A percentile compares a stretch with the other conserved stretches of the same genome.
Evolutionary conservation across 371 early-diverging fungal genomes (phyloP).

Genomic region (Lichtheimia corymbifera): DNA sequence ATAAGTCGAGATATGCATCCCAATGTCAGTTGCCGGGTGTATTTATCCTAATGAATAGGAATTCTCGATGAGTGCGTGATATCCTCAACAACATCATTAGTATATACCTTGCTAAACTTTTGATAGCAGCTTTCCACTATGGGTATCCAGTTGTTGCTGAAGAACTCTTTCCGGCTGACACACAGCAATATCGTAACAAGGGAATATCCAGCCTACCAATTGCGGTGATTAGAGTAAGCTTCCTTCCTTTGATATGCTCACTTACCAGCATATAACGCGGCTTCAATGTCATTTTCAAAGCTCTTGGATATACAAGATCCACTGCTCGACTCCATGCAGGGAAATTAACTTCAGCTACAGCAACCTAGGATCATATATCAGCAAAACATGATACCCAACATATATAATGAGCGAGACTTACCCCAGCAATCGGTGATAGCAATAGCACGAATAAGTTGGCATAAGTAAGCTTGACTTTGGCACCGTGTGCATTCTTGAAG

Average conservation of each 20-base stretch:
- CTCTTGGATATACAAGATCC: constrained; percentile 89
- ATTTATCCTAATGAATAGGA: constrained; percentile 57
- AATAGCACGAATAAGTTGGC: constrained; percentile 87
- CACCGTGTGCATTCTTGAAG: constrained; percentile 80
- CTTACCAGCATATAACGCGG: constrained; percentile 71
- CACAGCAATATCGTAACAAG: constrained; percentile 86
- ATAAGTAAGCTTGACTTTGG: constrained; percentile 89
- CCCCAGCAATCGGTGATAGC: constrained; percentile 87
- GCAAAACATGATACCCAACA: neutral
- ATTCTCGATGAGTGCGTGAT: neutral
- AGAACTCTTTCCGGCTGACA: constrained; percentile 88
- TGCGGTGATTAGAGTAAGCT: neutral
- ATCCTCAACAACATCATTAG: neutral
- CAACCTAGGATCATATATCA: constrained; percentile 53
- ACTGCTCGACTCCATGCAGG: constrained; percentile 92
- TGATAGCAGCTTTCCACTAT: constrained; percentile 79
- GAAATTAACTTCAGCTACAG: constrained; percentile 92
- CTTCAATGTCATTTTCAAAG: constrained; percentile 85
- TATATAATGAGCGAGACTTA: constrained; percentile 24
- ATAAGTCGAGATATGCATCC: constrained; percentile 81
- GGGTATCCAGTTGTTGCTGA: constrained; percentile 74
- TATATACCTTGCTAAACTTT: constrained; percentile 68
- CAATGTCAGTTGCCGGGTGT: constrained; percentile 69
- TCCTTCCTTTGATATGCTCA: neutral
- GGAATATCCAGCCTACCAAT: constrained; percentile 73